Percentiles rank a stretch among this genome's conserved stretches.
These are phyloP conservation scores for Dendrocalamus sinicus DNA, from an alignment of 176 grass and related monocot species.

Conservation along the genomic window DNA sequence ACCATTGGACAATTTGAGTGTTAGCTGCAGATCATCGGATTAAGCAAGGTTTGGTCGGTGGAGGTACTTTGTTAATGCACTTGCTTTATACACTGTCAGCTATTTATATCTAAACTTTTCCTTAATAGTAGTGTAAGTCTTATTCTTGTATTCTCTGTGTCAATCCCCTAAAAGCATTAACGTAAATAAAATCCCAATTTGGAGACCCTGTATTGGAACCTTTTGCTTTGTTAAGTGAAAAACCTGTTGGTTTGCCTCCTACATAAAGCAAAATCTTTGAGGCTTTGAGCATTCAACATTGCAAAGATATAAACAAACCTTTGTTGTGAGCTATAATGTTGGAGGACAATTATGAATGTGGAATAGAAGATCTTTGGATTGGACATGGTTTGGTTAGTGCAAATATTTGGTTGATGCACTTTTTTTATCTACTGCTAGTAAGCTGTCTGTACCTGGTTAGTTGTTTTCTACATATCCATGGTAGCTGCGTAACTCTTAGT, in stretches of 20 bases:
- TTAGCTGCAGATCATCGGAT: background rate
- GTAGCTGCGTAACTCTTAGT: background rate
- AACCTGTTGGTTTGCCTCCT: background rate
- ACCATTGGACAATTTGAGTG: background rate
- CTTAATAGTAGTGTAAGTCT: background rate
- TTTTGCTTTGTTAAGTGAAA: background rate
- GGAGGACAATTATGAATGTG: background rate
- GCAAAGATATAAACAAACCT: background rate
- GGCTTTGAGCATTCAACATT: background rate
- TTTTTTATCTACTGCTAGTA: background rate
- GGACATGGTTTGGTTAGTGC: background rate
- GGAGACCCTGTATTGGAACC: background rate
- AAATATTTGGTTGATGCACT: constrained; percentile 16
- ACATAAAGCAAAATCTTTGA: background rate
- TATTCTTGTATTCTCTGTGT: background rate
- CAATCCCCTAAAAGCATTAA: background rate
- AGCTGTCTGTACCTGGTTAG: background rate
- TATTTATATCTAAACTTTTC: constrained; percentile 1
- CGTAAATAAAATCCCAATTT: background rate
- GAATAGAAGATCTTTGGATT: background rate
- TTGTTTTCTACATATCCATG: constrained; percentile 16
- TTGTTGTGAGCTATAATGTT: background rate
- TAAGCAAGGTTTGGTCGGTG: constrained; percentile 10
- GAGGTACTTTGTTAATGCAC: background rate
- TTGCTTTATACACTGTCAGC: background rate